Evolutionary conservation across 768 basidiomycete genomes (phyloP).

Genomic region (Pisolithus microcarpus): DNA sequence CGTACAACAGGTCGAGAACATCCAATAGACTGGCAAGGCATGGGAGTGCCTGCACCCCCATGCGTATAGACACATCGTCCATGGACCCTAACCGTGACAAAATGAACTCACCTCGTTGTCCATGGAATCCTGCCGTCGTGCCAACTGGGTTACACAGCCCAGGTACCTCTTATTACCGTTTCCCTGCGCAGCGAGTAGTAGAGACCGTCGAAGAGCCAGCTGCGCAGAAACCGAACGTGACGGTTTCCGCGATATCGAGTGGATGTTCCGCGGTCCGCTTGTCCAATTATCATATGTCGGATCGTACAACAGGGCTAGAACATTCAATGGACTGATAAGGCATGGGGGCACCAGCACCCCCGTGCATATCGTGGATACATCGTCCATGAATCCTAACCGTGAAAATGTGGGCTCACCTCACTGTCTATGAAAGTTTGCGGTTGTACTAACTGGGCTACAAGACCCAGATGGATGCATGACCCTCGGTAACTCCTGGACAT

Average conservation of each 20-base stretch:
- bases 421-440: too few species aligned
- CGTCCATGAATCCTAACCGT: conserved; percentile 77
- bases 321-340: conserved; percentile 70
- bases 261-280: conserved; percentile 94
- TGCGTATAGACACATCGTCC: too few species aligned
- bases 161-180: too few species aligned
- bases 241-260: conserved; percentile 87
- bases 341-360: conserved; percentile 61
- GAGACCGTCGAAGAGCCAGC: too few species aligned
- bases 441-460: conserved; percentile 25
- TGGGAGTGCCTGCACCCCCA: too few species aligned
- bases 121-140: too few species aligned
- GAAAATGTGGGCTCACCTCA: background rate
- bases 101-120: too few species aligned
- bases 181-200: too few species aligned
- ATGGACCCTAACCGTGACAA: too few species aligned
- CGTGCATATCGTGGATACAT: conserved; percentile 66
- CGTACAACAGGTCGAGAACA: too few species aligned
- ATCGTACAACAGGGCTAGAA: conserved; percentile 73
- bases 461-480: conserved; percentile 86
- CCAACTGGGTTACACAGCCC: too few species aligned
- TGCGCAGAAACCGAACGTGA: conserved; percentile 60
- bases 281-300: conserved; percentile 78
- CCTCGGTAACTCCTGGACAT: conserved; percentile 83
- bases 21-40: too few species aligned